Evolutionary conservation across 208 protist genomes (phyloP), one percentile per base, ranked within the genome.

Genomic region (Acanthamoeba healyi): DNA sequence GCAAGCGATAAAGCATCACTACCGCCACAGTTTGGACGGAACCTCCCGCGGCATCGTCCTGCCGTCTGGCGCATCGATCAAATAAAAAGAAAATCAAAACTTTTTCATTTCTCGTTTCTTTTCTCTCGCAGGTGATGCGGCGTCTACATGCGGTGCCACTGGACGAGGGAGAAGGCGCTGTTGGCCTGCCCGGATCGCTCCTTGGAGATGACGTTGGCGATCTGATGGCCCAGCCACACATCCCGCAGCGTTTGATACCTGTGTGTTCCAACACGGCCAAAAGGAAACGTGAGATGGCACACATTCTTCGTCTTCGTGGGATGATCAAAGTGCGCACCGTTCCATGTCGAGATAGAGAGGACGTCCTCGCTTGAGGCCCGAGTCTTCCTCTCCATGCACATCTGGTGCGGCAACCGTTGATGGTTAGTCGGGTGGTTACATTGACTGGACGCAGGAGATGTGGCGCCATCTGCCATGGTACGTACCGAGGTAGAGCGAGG

Each of bases 361-460:
- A 2, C 87, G 87, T 4, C 87, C 87, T 15, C 87, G 56, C 49
- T 79, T 93, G 40, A 93, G 63, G 4, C 87, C 87, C 32, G 44
- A 24, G 29, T 93, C 87, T 26, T 93, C 87, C n/a, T 93, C 87
- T 3, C 87, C 87, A 54, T 90, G 82, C 32, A 70, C 49, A 24
- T 90, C 74, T 84, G 74, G 51, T 44, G 26, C 4, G n/a, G 9
- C 9, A 3, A 3, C 65, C n/a, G 2, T 26, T 24, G 36, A n/a
- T 40, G 32, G 9, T 38, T 2, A 12, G 19, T 5, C 65, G 10
- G 2, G 15, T 7, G 22, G 26, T 2, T n/a, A 42, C 65, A 74
- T 74, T 74, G 17, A 38, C 4, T 40, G n/a, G n/a, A 42, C 4
- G 38, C 5, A 29, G 17, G 4, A 34, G 70, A 79, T n/a, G 19